Evolutionary conservation across 1,139 yeast genomes (phyloP).

Genomic region (Saccharomycopsis phalli): DNA sequence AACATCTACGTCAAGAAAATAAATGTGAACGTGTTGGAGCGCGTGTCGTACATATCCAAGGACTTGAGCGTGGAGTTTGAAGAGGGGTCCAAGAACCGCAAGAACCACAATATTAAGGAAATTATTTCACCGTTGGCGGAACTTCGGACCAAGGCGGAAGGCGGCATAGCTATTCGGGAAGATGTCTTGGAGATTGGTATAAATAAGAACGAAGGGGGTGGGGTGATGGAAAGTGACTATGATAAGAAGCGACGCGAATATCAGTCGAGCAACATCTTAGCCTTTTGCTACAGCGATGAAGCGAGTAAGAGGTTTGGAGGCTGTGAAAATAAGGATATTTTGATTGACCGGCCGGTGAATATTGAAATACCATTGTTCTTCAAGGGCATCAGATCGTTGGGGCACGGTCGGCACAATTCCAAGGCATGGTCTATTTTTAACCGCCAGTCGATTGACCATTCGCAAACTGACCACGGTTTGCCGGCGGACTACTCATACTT

Average conservation of each 20-base stretch:
- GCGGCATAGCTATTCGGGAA: constrained; percentile 43
- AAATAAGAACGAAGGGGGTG: not conserved
- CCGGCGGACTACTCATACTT: constrained; percentile 13
- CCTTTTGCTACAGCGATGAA: constrained; percentile 11
- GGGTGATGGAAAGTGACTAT: constrained; percentile 9
- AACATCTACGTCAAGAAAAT: constrained; percentile 63
- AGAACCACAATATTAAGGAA: constrained; percentile 39
- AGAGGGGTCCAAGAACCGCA: constrained; percentile 38
- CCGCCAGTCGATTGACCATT: not conserved
- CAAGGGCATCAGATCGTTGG: constrained; percentile 14
- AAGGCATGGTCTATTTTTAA: no score
- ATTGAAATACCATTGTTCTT: constrained; percentile 17
- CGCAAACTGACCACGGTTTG: not conserved
- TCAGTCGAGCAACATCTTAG: constrained; percentile 19
- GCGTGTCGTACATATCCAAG: constrained; percentile 57
- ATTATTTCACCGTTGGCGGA: constrained; percentile 52
- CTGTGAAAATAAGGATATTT: constrained; percentile 4
- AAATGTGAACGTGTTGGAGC: constrained; percentile 63
- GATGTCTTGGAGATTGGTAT: constrained; percentile 36
- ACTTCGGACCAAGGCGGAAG: constrained; percentile 44
- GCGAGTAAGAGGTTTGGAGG: not conserved
- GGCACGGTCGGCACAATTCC: not conserved
- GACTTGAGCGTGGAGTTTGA: constrained; percentile 48
- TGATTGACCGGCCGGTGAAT: constrained; percentile 25
- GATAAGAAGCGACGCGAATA: constrained; percentile 23